phyloP scores from a whole-genome alignment of 495 filamentous ascomycete species.

The Penicillium odoratum region DNA sequence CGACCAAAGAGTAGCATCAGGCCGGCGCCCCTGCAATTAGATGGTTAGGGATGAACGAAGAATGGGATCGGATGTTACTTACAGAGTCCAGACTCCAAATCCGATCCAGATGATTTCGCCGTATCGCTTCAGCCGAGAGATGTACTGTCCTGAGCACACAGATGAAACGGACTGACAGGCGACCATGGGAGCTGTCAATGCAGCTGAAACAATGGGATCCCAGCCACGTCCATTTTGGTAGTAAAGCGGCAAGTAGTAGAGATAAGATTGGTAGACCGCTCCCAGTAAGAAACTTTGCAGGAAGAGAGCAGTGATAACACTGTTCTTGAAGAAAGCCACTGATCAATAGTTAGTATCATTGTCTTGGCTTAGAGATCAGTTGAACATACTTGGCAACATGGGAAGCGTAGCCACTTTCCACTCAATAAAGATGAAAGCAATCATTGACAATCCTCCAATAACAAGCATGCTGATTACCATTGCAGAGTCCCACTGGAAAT shows the following conservation, averaged over 20 bases:
- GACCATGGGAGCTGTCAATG: slow-evolving; percentile 54
- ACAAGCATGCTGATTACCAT: slow-evolving; percentile 63
- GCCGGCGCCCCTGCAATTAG: slow-evolving; percentile 44
- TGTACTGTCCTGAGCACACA: slow-evolving; percentile 56
- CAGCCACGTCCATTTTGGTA: slow-evolving; percentile 56
- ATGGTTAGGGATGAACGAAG: neutral
- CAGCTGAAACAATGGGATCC: slow-evolving; percentile 50
- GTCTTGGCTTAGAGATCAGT: neutral
- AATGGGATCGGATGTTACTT: slow-evolving; percentile 16
- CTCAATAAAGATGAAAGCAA: slow-evolving; percentile 56
- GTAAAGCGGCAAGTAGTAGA: slow-evolving; percentile 54
- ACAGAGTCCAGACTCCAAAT: slow-evolving; percentile 54
- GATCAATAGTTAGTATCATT: slow-evolving; percentile 16
- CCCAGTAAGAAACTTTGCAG: slow-evolving; percentile 62
- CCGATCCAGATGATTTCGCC: slow-evolving; percentile 59
- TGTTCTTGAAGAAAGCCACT: slow-evolving; percentile 58
- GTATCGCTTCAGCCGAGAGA: slow-evolving; percentile 56
- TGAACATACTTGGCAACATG: slow-evolving; percentile 56
- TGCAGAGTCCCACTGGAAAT: slow-evolving; percentile 59
- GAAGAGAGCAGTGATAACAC: slow-evolving; percentile 52
- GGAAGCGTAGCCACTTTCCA: slow-evolving; percentile 58
- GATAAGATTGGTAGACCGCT: slow-evolving; percentile 56
- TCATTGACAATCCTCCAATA: slow-evolving; percentile 46
- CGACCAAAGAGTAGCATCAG: slow-evolving; percentile 52
- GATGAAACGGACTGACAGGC: slow-evolving; percentile 52